Conservation (phyloP, 2,329 filamentous ascomycete genomes). For the Trichoderma endophyticum region DNA sequence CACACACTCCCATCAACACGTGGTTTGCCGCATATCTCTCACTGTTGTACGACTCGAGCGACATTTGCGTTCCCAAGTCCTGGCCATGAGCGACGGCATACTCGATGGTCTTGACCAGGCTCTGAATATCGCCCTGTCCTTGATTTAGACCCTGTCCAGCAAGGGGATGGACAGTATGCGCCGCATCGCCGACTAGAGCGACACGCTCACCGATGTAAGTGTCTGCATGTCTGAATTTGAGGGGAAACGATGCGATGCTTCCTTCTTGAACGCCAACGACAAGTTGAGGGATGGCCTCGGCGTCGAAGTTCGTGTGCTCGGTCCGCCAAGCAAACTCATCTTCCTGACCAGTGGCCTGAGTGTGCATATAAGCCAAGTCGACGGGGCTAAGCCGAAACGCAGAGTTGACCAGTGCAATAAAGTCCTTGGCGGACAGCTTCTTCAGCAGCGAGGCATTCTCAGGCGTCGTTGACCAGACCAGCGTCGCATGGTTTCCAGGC, state of each 20-base stretch:
- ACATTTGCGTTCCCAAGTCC: constrained; percentile 77
- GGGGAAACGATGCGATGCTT: constrained; percentile 83
- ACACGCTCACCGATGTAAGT: constrained; percentile 89
- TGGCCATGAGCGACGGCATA: constrained; percentile 78
- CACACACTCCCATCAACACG: constrained; percentile 72
- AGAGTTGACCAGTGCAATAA: constrained; percentile 85
- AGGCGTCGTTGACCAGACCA: constrained; percentile 94
- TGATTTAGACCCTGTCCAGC: constrained; percentile 94
- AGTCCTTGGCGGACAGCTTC: constrained; percentile 66
- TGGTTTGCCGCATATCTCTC: constrained; percentile 83
- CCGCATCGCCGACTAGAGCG: constrained; percentile 88
- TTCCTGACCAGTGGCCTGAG: constrained; percentile 53
- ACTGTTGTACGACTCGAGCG: constrained; percentile 75
- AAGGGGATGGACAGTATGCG: constrained; percentile 91
- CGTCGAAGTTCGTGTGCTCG: constrained; percentile 60
- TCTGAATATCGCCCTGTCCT: constrained; percentile 83
- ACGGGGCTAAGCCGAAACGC: constrained; percentile 79
- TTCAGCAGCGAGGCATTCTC: constrained; percentile 76
- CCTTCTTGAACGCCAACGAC: constrained; percentile 71
- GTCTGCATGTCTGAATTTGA: constrained; percentile 89
- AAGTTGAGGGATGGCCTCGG: constrained; percentile 59
- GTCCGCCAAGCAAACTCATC: constrained; percentile 85
- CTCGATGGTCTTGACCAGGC: constrained; percentile 70
- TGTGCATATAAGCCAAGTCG: constrained; percentile 82
- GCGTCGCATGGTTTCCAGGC: constrained; percentile 74